A percentile compares a stretch with the other conserved stretches of the same genome.
phyloP scores from a whole-genome alignment of 2,329 filamentous ascomycete species.

The Ophiocordyceps robertsii region DNA sequence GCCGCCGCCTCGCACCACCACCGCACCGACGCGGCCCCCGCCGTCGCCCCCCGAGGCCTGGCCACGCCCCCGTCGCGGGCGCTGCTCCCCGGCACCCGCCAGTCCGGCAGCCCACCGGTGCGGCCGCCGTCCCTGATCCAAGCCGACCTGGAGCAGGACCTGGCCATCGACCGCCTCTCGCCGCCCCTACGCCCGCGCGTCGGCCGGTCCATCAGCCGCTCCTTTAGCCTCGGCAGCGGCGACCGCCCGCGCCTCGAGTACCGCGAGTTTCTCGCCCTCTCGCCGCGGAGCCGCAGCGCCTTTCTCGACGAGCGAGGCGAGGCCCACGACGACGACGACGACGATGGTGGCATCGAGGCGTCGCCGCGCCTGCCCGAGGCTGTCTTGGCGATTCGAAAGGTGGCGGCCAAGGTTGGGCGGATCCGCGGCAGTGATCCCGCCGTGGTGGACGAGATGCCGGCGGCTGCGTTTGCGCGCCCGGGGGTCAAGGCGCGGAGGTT shows the following conservation, averaged over 20 bases:
- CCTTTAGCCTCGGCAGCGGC: slow-evolving; percentile 19
- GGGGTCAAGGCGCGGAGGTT: slow-evolving; percentile 30
- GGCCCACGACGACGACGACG: slow-evolving; percentile 8
- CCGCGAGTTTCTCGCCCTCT: slow-evolving; percentile 21
- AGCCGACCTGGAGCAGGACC: slow-evolving; percentile 22
- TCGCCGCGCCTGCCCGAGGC: slow-evolving; percentile 20
- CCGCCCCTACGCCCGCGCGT: slow-evolving; percentile 17
- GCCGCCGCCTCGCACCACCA: not conserved
- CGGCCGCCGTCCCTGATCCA: slow-evolving; percentile 19
- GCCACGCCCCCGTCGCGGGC: slow-evolving; percentile 12
- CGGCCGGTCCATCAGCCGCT: slow-evolving; percentile 19
- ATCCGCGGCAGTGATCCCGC: slow-evolving; percentile 8
- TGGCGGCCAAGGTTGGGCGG: slow-evolving; percentile 8
- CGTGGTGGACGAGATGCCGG: slow-evolving; percentile 14
- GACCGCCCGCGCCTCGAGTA: slow-evolving; percentile 17
- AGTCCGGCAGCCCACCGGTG: slow-evolving; percentile 13
- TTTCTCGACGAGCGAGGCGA: slow-evolving; percentile 2
- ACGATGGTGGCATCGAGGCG: slow-evolving; percentile 12
- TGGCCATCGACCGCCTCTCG: slow-evolving; percentile 23
- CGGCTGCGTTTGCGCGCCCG: slow-evolving; percentile 18
- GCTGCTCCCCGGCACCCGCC: slow-evolving; percentile 14
- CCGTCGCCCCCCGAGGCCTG: not conserved
- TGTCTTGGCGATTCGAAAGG: slow-evolving; percentile 15
- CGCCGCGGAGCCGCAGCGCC: slow-evolving; percentile 19
- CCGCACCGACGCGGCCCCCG: not conserved